phyloP scores from a whole-genome alignment of 495 filamentous ascomycete genomes.

The Lasiosphaeria miniovina region DNA sequence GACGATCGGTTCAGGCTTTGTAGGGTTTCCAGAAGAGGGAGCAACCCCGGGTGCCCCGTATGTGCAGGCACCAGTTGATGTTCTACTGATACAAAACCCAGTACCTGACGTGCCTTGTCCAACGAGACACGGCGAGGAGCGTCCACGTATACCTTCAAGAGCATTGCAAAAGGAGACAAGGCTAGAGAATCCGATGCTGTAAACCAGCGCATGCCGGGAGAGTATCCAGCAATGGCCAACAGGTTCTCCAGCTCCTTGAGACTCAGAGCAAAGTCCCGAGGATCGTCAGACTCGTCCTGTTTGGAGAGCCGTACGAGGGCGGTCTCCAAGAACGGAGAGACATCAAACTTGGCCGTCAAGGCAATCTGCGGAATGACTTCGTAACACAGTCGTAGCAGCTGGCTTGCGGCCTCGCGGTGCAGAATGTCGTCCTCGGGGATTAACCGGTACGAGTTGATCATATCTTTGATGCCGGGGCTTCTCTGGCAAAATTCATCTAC shows the following conservation, averaged over 20 bases:
- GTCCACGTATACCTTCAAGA: conserved; percentile 54
- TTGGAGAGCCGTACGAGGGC: conserved; percentile 54
- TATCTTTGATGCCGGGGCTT: conserved; percentile 74
- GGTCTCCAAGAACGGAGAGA: conserved; percentile 68
- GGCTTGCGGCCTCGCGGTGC: conserved; percentile 73
- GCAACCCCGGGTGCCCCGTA: conserved; percentile 43
- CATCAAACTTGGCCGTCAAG: conserved; percentile 79
- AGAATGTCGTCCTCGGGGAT: conserved; percentile 64
- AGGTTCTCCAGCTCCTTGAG: conserved; percentile 71
- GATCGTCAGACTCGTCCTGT: conserved; percentile 31
- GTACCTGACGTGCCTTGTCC: conserved; percentile 40
- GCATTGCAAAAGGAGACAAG: conserved; percentile 63
- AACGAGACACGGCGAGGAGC: conserved; percentile 41
- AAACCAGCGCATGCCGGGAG: conserved; percentile 80
- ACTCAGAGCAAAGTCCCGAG: conserved; percentile 50
- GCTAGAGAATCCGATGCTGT: conserved; percentile 45
- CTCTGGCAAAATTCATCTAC: conserved; percentile 71
- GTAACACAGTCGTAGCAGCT: conserved; percentile 75
- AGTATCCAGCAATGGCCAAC: conserved; percentile 71
- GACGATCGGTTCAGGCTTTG: conserved; percentile 19
- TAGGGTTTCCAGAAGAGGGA: conserved; percentile 53
- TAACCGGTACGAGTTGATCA: conserved; percentile 64
- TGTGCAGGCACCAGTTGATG: conserved; percentile 44
- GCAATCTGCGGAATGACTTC: conserved; percentile 76
- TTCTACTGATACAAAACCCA: conserved; percentile 50